These are phyloP conservation scores for Darksidea phi DNA, from an alignment of 495 filamentous ascomycete genomes.

Conservation along the genomic window DNA sequence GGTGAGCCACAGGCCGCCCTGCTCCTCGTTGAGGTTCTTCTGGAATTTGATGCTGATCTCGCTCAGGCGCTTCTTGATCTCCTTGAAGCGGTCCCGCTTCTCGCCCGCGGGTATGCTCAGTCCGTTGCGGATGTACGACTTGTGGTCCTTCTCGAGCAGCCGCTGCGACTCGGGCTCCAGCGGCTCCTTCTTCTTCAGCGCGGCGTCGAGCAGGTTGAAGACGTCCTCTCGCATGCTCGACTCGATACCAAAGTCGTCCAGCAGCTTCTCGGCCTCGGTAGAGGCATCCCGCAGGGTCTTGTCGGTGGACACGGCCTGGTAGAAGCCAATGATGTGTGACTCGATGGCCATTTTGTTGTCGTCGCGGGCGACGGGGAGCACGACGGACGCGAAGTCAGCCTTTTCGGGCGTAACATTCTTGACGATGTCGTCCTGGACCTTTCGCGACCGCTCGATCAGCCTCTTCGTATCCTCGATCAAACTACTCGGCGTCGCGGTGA, in stretches of 20 bases:
- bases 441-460: constrained; percentile 66
- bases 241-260: constrained; percentile 68
- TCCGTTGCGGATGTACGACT: constrained; percentile 63
- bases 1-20: constrained; percentile 66
- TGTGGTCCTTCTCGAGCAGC: constrained; percentile 67
- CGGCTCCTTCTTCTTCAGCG: constrained; percentile 56
- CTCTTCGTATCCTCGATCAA: constrained; percentile 74
- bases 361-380: constrained; percentile 48
- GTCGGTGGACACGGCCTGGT: constrained; percentile 48
- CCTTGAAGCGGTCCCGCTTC: constrained; percentile 65
- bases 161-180: constrained; percentile 63
- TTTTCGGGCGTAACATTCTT: constrained; percentile 61
- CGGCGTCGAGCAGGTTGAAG: constrained; percentile 62
- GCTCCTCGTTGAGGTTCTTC: constrained; percentile 69
- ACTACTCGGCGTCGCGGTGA: constrained; percentile 76
- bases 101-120: constrained; percentile 61
- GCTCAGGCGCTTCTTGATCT: constrained; percentile 69
- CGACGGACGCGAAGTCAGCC: constrained; percentile 47
- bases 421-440: constrained; percentile 72
- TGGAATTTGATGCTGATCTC: constrained; percentile 65
- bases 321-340: constrained; percentile 50
- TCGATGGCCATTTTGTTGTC: constrained; percentile 47
- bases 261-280: constrained; percentile 64
- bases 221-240: constrained; percentile 67
- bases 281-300: constrained; percentile 56